Conservation (phyloP, 2,329 filamentous ascomycete genomes). For the Aspergillus versicolor region DNA sequence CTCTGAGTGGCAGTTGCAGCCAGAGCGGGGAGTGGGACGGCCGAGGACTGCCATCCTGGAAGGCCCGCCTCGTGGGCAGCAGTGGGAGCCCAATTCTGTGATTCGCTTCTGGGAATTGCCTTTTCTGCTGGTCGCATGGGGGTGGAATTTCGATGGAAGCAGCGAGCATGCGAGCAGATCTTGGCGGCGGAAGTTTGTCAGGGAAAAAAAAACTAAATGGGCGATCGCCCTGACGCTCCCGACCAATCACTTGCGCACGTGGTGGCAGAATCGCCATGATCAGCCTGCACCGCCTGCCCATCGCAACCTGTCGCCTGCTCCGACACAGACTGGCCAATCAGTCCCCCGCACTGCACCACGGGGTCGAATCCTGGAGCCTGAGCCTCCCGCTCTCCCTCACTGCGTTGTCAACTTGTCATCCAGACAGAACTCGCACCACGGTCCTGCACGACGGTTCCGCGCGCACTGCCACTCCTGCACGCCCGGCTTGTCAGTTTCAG, state of each 20-base stretch:
- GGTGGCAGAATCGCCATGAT: conserved; percentile 28
- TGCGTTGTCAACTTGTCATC: neutral
- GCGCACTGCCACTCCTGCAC: neutral
- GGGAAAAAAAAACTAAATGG: conserved; percentile 2
- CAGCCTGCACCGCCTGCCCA: conserved; percentile 18
- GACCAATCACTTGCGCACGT: conserved; percentile 35
- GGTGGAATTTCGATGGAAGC: neutral
- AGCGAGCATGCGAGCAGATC: neutral
- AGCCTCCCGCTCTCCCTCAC: neutral
- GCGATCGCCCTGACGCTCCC: conserved; percentile 7
- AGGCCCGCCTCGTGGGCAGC: neutral
- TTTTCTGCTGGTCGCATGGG: neutral
- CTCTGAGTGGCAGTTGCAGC: too few relatives aligned
- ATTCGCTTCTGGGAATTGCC: neutral
- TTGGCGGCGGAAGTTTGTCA: conserved; percentile 14
- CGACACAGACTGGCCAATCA: conserved; percentile 12
- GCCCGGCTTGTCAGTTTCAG: too few relatives aligned
- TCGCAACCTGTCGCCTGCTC: neutral
- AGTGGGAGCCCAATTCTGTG: neutral
- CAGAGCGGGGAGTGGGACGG: neutral
- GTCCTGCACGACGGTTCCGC: too few relatives aligned
- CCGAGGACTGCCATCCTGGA: neutral
- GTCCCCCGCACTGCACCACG: neutral
- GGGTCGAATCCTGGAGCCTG: conserved; percentile 1
- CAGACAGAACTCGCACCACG: too few relatives aligned